These are phyloP conservation scores for Scheffersomyces lignicola DNA, from an alignment of 1,139 yeast genomes.

Conservation along the genomic window DNA sequence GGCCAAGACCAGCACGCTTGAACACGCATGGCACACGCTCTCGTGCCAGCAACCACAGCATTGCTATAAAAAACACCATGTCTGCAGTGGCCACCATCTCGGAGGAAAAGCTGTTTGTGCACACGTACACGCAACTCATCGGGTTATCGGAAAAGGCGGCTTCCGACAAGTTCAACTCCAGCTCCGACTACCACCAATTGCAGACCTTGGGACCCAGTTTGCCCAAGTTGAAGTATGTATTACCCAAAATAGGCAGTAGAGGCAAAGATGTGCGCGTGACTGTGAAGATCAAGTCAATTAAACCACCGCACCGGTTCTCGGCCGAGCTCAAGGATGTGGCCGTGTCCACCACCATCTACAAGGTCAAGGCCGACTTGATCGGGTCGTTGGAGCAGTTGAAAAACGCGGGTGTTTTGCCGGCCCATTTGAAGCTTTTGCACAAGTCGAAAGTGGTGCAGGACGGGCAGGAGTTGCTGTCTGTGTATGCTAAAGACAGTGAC, in stretches of 20 bases:
- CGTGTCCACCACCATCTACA: constrained; percentile 30
- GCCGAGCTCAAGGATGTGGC: constrained; percentile 24
- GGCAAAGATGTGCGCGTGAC: constrained; percentile 9
- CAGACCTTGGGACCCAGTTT: constrained; percentile 44
- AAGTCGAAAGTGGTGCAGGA: constrained; percentile 49
- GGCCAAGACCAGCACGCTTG: too few relatives aligned
- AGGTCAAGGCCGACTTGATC: constrained; percentile 33
- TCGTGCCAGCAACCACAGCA: too few relatives aligned
- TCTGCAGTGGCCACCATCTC: constrained; percentile 9
- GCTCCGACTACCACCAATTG: constrained; percentile 32
- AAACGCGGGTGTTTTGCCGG: constrained; percentile 24
- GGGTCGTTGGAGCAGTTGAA: constrained; percentile 23
- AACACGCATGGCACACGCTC: too few relatives aligned
- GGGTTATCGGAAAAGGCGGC: constrained; percentile 25
- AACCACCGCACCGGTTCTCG: constrained; percentile 44
- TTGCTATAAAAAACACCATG: constrained; percentile 7
- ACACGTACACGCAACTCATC: constrained; percentile 36
- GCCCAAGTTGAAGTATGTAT: constrained; percentile 28
- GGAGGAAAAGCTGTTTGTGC: constrained; percentile 27
- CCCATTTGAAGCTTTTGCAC: constrained; percentile 38
- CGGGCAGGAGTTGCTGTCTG: constrained; percentile 25
- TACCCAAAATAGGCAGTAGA: constrained; percentile 22
- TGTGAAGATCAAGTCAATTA: constrained; percentile 40
- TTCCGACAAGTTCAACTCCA: constrained; percentile 28
- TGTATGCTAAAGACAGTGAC: constrained; percentile 19